Percentiles rank a stretch among this genome's conserved stretches.
Evolutionary conservation across 108 stramenopile genomes (phyloP).

Genomic region (Aurantiochytrium sp.): DNA sequence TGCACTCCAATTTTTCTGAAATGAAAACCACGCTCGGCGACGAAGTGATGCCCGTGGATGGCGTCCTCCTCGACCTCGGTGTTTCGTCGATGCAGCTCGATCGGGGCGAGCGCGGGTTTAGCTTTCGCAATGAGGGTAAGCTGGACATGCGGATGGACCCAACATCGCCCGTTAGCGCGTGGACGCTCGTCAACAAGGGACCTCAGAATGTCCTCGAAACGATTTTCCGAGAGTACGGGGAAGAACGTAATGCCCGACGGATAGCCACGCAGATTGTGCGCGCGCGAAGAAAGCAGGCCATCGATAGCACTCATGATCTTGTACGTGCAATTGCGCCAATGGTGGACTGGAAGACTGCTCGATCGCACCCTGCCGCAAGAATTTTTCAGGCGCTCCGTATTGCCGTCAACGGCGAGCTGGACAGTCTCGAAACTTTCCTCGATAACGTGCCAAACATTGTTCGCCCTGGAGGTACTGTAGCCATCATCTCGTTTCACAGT

Average conservation of each 20-base stretch:
- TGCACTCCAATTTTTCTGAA: background rate
- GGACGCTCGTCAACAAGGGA: background rate
- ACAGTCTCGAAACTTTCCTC: constrained; percentile 23
- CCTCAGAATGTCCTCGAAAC: background rate
- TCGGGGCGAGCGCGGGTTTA: constrained; percentile 74
- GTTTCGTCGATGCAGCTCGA: constrained; percentile 87
- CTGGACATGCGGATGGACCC: constrained; percentile 83
- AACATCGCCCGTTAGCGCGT: background rate
- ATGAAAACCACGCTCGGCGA: background rate
- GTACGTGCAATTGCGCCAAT: constrained; percentile 65
- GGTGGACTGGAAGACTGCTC: constrained; percentile 63
- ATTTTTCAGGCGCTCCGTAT: constrained; percentile 80
- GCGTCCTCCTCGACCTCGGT: constrained; percentile 84
- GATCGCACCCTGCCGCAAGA: constrained; percentile 58
- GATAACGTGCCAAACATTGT: constrained; percentile 1
- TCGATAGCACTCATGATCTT: constrained; percentile 64
- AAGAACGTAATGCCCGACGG: background rate
- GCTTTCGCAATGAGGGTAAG: constrained; percentile 81
- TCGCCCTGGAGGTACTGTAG: constrained; percentile 45
- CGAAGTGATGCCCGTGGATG: constrained; percentile 51
- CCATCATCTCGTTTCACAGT: constrained; percentile 80
- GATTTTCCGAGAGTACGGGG: background rate
- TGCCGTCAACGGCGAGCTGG: constrained; percentile 74
- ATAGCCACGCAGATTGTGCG: background rate
- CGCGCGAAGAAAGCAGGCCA: background rate